phyloP scores from a whole-genome alignment of 148 eudicot genomes.

The Tetragonia tetragonoides region DNA sequence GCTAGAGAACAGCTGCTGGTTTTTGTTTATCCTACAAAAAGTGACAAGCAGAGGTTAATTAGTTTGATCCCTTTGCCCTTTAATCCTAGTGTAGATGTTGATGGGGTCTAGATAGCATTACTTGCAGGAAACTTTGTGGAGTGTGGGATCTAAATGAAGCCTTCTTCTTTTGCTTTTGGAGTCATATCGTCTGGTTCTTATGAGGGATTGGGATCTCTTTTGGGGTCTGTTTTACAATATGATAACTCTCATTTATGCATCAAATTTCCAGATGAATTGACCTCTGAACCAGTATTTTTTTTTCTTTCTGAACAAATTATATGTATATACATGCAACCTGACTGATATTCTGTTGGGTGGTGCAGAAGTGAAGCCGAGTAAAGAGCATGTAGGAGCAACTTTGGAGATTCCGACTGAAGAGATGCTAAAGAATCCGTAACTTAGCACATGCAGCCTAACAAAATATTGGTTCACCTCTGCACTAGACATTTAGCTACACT shows the following conservation, averaged over 20 bases:
- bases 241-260: not conserved
- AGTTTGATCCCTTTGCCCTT: too few species aligned
- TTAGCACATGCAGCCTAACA: not conserved
- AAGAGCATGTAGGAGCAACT: conserved; percentile 75
- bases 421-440: conserved; percentile 39
- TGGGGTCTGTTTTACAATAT: not conserved
- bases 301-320: too few species aligned
- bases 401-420: conserved; percentile 76
- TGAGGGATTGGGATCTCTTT: too few species aligned
- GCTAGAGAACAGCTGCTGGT: not conserved
- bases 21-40: too few species aligned
- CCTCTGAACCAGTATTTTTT: not conserved
- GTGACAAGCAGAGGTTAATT: too few species aligned
- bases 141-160: too few species aligned
- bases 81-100: too few species aligned
- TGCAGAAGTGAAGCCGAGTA: conserved; percentile 65
- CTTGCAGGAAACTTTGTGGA: too few species aligned
- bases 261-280: not conserved
- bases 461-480: not conserved
- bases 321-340: not conserved
- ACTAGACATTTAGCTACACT: not conserved
- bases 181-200: too few species aligned
- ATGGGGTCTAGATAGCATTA: too few species aligned
- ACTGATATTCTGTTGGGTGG: conserved; percentile 5
- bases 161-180: too few species aligned